phyloP scores from a whole-genome alignment of 257 asterid species.

The Knoxia roxburghii region DNA sequence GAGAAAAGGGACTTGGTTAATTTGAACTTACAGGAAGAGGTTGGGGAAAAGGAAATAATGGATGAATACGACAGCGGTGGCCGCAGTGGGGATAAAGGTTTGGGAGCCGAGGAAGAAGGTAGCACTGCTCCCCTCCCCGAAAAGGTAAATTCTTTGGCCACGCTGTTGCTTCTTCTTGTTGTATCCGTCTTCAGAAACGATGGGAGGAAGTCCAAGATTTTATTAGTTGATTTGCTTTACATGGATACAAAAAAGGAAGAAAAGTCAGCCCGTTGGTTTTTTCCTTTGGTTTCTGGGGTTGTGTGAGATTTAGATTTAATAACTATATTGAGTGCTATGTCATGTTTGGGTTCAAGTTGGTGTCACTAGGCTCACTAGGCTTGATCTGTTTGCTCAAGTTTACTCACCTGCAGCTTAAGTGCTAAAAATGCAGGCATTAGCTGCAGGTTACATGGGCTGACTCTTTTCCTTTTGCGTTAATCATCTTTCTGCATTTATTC shows the following conservation, averaged over 20 bases:
- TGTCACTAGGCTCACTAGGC: no score
- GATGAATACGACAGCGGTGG: slow-evolving; percentile 36
- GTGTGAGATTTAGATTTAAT: not conserved
- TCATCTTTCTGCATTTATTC: not conserved
- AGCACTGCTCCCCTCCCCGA: slow-evolving; percentile 82
- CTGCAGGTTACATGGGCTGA: not conserved
- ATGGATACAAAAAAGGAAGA: not conserved
- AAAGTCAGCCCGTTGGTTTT: not conserved
- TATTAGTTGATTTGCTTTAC: not conserved
- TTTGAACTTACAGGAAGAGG: slow-evolving; percentile 26
- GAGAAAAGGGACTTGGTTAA: slow-evolving; percentile 19
- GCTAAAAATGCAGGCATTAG: not conserved
- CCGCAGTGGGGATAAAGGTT: slow-evolving; percentile 55
- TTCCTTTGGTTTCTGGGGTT: not conserved
- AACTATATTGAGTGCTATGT: not conserved
- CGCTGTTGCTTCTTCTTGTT: not conserved
- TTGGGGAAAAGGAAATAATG: slow-evolving; percentile 33
- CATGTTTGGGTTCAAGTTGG: not conserved
- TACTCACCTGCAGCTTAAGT: not conserved
- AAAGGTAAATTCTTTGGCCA: slow-evolving; percentile 38
- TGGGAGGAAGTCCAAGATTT: not conserved
- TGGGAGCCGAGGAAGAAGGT: slow-evolving; percentile 66
- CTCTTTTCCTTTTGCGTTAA: no score
- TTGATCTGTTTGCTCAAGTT: not conserved
- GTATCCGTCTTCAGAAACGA: not conserved